Evolutionary conservation across 2,329 filamentous ascomycete genomes (phyloP).

Genomic region (Colletotrichum tamarilloi): DNA sequence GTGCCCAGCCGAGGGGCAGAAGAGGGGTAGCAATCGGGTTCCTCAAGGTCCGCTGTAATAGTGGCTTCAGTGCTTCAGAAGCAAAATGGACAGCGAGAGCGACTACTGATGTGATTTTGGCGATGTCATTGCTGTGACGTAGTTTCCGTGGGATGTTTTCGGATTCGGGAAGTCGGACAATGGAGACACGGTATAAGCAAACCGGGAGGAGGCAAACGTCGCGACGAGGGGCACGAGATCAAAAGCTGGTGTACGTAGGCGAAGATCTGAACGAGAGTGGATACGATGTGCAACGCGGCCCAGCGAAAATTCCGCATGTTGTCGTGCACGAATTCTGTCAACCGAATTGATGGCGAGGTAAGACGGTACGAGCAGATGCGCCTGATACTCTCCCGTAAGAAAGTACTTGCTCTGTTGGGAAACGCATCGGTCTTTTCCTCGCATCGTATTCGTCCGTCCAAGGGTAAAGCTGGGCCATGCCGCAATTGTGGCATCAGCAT

Average conservation of each 20-base stretch:
- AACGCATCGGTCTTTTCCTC: slow-evolving; percentile 23
- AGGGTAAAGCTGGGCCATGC: background rate
- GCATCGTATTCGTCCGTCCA: slow-evolving; percentile 28
- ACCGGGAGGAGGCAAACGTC: slow-evolving; percentile 4
- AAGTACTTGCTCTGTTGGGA: slow-evolving; percentile 27
- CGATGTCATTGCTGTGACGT: slow-evolving; percentile 30
- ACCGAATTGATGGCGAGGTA: background rate
- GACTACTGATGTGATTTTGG: background rate
- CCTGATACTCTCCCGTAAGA: background rate
- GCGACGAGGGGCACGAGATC: slow-evolving; percentile 24
- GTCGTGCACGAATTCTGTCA: slow-evolving; percentile 27
- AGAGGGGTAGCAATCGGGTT: slow-evolving; percentile 10
- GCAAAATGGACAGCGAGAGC: background rate
- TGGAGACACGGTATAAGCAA: slow-evolving; percentile 8
- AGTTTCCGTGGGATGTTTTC: slow-evolving; percentile 16
- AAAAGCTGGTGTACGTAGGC: background rate
- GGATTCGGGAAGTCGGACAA: background rate
- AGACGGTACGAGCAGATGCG: slow-evolving; percentile 7
- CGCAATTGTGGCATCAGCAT: slow-evolving; percentile 13
- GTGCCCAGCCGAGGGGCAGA: slow-evolving; percentile 12
- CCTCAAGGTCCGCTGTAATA: slow-evolving; percentile 6
- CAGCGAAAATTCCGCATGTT: slow-evolving; percentile 21
- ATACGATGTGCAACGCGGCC: background rate
- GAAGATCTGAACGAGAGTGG: slow-evolving; percentile 3
- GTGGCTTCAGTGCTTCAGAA: background rate